Percentiles rank a stretch among this genome's conserved stretches.
phyloP scores from a whole-genome alignment of 129 eudicot genomes.

The Centrapalus pauciflorus region DNA sequence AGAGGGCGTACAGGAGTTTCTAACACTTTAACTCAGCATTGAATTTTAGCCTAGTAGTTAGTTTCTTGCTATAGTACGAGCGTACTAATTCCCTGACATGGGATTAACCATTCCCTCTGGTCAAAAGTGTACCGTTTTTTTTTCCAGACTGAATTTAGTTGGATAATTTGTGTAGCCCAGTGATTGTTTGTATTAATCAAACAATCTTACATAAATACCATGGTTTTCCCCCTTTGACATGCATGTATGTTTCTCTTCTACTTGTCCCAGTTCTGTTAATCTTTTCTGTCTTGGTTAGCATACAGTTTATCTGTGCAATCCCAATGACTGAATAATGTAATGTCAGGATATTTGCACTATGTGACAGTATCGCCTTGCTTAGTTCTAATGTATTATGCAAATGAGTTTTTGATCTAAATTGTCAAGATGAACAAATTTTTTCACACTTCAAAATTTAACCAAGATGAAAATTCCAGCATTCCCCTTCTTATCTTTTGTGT shows the following conservation, averaged over 20 bases:
- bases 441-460: background rate
- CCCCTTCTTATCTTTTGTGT: background rate
- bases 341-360: constrained; percentile 6
- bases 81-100: constrained; percentile 12
- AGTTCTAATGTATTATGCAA: constrained; percentile 5
- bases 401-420: background rate
- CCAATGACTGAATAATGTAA: no score
- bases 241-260: background rate
- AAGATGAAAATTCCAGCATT: background rate
- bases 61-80: background rate
- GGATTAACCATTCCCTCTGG: background rate
- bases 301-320: no score
- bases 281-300: background rate
- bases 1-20: background rate
- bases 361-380: background rate
- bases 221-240: background rate
- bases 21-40: background rate
- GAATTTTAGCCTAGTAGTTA: background rate
- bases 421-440: background rate
- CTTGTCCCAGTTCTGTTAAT: no score
- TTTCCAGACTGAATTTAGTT: background rate
- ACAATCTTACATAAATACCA: background rate
- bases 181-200: background rate
- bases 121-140: background rate
- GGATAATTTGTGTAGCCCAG: background rate